Evolutionary conservation across 768 basidiomycete genomes (phyloP).

Genomic region (Kwoniella bestiolae): DNA sequence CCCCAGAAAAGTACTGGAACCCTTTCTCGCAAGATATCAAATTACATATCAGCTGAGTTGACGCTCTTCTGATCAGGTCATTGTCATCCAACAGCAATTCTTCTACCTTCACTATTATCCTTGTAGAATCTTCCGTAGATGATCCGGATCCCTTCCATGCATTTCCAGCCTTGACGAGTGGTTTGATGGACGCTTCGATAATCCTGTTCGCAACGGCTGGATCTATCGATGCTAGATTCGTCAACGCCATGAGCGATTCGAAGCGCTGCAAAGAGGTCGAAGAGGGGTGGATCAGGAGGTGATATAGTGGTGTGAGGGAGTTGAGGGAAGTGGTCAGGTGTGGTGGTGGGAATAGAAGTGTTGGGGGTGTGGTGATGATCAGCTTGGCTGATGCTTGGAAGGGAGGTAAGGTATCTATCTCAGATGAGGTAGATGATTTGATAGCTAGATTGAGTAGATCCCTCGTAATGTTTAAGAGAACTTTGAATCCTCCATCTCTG

Average conservation of each 20-base stretch:
- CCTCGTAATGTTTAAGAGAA: slow-evolving; percentile 52
- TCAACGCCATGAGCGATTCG: slow-evolving; percentile 93
- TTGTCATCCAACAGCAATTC: slow-evolving; percentile 69
- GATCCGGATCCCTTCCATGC: slow-evolving; percentile 31
- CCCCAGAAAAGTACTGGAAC: slow-evolving; percentile 70
- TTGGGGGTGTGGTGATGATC: slow-evolving; percentile 85
- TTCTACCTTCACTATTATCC: slow-evolving; percentile 61
- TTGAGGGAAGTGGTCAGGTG: slow-evolving; percentile 72
- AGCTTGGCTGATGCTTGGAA: slow-evolving; percentile 92
- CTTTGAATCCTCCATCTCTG: slow-evolving; percentile 77
- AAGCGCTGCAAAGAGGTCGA: slow-evolving; percentile 81
- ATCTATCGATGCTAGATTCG: slow-evolving; percentile 84
- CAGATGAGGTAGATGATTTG: background rate
- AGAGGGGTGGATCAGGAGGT: slow-evolving; percentile 70
- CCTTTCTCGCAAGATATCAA: slow-evolving; percentile 75
- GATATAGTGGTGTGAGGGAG: slow-evolving; percentile 77
- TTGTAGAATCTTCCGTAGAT: slow-evolving; percentile 67
- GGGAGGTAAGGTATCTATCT: slow-evolving; percentile 57
- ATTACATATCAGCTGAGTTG: slow-evolving; percentile 91
- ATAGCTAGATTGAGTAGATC: slow-evolving; percentile 61
- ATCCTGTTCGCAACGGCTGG: slow-evolving; percentile 70
- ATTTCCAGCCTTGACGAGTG: slow-evolving; percentile 8
- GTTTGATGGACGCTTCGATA: slow-evolving; percentile 54
- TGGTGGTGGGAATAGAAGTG: slow-evolving; percentile 87
- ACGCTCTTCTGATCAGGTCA: slow-evolving; percentile 77